A percentile compares a stretch with the other conserved stretches of the same genome.
Evolutionary conservation across 768 basidiomycete genomes (phyloP).

Genomic region (Pleurotus eryngii): DNA sequence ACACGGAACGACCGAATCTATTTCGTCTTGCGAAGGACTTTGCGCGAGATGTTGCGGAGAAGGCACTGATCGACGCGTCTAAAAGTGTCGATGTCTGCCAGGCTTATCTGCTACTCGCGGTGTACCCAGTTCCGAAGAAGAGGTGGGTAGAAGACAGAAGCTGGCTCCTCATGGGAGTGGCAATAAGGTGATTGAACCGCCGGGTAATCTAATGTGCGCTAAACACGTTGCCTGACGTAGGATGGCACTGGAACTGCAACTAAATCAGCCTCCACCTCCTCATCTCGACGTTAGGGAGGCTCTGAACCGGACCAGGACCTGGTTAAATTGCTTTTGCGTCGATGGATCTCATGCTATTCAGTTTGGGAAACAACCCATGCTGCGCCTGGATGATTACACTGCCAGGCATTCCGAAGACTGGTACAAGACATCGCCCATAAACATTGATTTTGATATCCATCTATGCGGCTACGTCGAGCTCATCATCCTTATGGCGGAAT

Average conservation of each 20-base stretch:
- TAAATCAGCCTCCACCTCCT: conserved; percentile 52
- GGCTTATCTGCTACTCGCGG: conserved; percentile 57
- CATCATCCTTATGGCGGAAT: conserved; percentile 45
- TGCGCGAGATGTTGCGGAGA: conserved; percentile 57
- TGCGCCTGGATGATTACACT: conserved; percentile 57
- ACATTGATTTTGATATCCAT: conserved; percentile 41
- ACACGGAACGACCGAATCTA: conserved; percentile 50
- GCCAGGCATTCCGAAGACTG: conserved; percentile 48
- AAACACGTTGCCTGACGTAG: conserved; percentile 24
- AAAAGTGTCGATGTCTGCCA: conserved; percentile 77
- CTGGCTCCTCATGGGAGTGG: conserved; percentile 71
- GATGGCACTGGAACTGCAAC: conserved; percentile 69
- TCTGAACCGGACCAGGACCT: conserved; percentile 68
- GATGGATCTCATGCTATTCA: conserved; percentile 75
- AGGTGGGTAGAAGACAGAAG: conserved; percentile 71
- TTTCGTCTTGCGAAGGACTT: conserved; percentile 59
- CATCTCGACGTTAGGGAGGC: conserved; percentile 58
- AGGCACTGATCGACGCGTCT: conserved; percentile 55
- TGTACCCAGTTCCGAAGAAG: conserved; percentile 59
- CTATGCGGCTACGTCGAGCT: conserved; percentile 53
- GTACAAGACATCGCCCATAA: conserved; percentile 42
- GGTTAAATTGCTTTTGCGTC: conserved; percentile 73
- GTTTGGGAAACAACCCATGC: conserved; percentile 70
- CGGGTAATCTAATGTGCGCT: too few relatives aligned
- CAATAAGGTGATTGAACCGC: conserved; percentile 45